phyloP scores from a whole-genome alignment of 2,329 filamentous ascomycete species.

The Verticillium nonalfalfae region DNA sequence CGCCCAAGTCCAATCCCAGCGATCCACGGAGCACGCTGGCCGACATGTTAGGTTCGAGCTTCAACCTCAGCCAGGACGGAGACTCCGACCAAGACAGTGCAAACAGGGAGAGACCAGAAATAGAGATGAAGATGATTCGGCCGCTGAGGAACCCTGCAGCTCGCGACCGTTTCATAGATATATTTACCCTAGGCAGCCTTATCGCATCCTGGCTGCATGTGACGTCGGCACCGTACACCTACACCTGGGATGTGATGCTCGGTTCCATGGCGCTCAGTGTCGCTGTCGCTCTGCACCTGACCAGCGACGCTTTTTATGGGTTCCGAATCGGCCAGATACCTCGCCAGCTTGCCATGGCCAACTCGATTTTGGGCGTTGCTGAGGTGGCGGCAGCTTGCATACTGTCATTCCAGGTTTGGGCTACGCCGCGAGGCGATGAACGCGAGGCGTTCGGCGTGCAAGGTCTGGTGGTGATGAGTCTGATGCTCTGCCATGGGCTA shows the following conservation, averaged over 20 bases:
- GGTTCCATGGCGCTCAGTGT: constrained; percentile 11
- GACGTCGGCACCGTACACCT: constrained; percentile 7
- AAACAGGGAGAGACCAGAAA: neutral
- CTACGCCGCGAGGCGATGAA: neutral
- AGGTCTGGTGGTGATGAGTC: constrained; percentile 7
- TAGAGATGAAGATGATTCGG: neutral
- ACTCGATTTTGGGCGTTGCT: constrained; percentile 6
- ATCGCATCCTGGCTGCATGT: constrained; percentile 9
- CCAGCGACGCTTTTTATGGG: constrained; percentile 7
- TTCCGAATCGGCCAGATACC: constrained; percentile 5
- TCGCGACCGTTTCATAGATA: constrained; percentile 8
- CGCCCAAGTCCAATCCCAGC: constrained; percentile 20
- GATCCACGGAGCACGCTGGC: constrained; percentile 37
- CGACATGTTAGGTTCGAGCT: constrained; percentile 36
- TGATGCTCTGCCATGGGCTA: constrained; percentile 8
- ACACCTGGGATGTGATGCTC: constrained; percentile 10
- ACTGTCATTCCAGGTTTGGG: constrained; percentile 9
- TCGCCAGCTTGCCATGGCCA: constrained; percentile 6
- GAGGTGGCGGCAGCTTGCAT: constrained; percentile 10
- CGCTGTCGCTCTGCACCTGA: constrained; percentile 7
- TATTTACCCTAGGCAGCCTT: constrained; percentile 9
- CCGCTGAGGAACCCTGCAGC: constrained; percentile 1
- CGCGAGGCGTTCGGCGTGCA: constrained; percentile 3
- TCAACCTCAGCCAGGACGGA: constrained; percentile 28
- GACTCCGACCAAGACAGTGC: neutral